Percentiles rank a stretch among this genome's conserved stretches.
Conservation (phyloP, 192 early-diverging fungal genomes). For the Neocallimastix lanati region DNA sequence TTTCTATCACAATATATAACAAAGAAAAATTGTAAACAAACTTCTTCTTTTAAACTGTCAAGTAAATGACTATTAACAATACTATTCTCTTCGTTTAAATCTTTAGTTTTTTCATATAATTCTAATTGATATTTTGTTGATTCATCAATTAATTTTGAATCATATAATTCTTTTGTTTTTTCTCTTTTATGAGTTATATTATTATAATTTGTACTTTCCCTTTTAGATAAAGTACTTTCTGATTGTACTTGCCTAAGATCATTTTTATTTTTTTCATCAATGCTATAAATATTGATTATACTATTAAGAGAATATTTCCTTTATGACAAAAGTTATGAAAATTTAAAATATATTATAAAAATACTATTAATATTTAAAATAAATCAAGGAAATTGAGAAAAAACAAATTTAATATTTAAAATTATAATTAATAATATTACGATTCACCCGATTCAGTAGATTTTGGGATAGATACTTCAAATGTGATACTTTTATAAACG, state of each 20-base stretch:
- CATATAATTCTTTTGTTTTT: neutral
- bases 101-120: neutral
- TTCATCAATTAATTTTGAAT: neutral
- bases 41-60: neutral
- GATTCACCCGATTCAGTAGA: too few species aligned
- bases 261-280: neutral
- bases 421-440: too few species aligned
- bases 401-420: too few species aligned
- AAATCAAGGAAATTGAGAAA: too few species aligned
- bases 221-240: neutral
- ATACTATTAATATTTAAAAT: neutral
- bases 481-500: neutral
- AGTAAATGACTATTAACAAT: neutral
- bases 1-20: neutral
- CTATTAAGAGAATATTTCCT: too few species aligned
- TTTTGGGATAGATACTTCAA: neutral
- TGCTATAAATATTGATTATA: neutral
- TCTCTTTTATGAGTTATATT: neutral
- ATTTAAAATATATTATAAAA: too few species aligned
- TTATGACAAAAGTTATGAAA: too few species aligned
- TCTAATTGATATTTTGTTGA: neutral
- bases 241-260: neutral
- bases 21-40: neutral
- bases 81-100: neutral
- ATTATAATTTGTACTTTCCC: neutral